Base-by-base conservation (phyloP, 177 flowering plant species). In the Vitis hybrid region DNA sequence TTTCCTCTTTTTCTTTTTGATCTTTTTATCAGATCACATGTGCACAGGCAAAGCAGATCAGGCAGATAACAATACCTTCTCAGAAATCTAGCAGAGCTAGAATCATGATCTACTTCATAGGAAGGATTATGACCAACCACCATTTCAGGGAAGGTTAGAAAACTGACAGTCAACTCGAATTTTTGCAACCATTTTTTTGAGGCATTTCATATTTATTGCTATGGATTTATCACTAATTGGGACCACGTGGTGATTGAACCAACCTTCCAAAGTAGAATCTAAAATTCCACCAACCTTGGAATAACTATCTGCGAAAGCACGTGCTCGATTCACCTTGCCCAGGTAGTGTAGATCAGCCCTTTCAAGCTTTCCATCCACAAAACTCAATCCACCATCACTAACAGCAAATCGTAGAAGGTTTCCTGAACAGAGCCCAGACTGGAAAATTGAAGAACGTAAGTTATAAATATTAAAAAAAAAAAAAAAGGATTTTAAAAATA, bases 241-340 rank as follows among this genome's bases (percentile, higher is more conserved):
- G 59, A 63, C 19, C 49, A 62, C 57, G 8, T 38, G 8, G 8
- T 0, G 2, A 7, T 38, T 24, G 2, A 56, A 55, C 11, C 58
- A 49, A 38, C 47, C 7, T 5, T 13, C 24, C 7, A 60, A 44
- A 1, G 58, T 22, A 60, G 17, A 59, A n/a, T 31, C 5, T 17
- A 33, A 9, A 4, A 13, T 52, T 24, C 53, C 10, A 74, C 86
- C 18, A 66, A 95, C 99, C 99, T 95, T 95, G 11, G 98, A 93
- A 82, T 82, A 93, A 75, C 87, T 93, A 81, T 95, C 98, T 19
- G 99, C 96, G 78, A 88, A 93, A 77, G 93, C 89, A 67, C 99
- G 95, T 62, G 88, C 91, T 76, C 94, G 84, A 73, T 90, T 89
- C 58, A 78, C 52, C 77, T 89, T 88, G 68, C 89, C 96, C 66